phyloP scores from a whole-genome alignment of 768 basidiomycete genomes.

The Exidia glandulosa region DNA sequence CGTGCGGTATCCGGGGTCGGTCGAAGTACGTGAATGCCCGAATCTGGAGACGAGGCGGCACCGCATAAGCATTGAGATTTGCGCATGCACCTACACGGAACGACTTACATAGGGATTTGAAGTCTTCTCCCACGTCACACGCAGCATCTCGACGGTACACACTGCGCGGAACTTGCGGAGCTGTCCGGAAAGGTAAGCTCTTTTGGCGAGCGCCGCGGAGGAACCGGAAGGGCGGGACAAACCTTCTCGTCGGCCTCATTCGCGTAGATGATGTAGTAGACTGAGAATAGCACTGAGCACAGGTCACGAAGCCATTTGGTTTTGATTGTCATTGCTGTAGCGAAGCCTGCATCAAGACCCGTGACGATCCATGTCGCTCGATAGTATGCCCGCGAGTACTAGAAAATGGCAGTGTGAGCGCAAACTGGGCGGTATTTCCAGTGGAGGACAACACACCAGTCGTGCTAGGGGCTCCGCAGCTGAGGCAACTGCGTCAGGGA shows the following conservation, averaged over 20 bases:
- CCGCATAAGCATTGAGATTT: slow-evolving; percentile 1
- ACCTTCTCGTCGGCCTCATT: slow-evolving; percentile 96
- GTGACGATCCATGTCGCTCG: slow-evolving; percentile 92
- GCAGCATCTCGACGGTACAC: slow-evolving; percentile 92
- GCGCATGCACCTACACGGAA: slow-evolving; percentile 13
- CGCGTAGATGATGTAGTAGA: slow-evolving; percentile 83
- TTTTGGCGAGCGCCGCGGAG: not conserved
- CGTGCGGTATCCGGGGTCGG: slow-evolving; percentile 50
- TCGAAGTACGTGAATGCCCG: slow-evolving; percentile 44
- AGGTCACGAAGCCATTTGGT: slow-evolving; percentile 88
- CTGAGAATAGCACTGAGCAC: slow-evolving; percentile 72
- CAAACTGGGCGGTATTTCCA: not conserved
- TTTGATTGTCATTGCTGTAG: slow-evolving; percentile 86
- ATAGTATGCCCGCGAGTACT: slow-evolving; percentile 91
- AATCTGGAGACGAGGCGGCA: slow-evolving; percentile 34
- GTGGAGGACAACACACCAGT: slow-evolving; percentile 42
- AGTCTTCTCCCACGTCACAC: slow-evolving; percentile 95
- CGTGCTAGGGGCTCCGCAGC: slow-evolving; percentile 90
- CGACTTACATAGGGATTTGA: slow-evolving; percentile 80
- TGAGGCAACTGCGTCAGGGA: slow-evolving; percentile 18
- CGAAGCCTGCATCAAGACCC: slow-evolving; percentile 94
- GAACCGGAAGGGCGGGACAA: slow-evolving; percentile 8
- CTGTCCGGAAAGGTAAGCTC: slow-evolving; percentile 41
- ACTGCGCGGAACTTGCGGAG: slow-evolving; percentile 85
- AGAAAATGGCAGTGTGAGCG: slow-evolving; percentile 2